Evolutionary conservation across 768 basidiomycete genomes (phyloP).

Genomic region (Lentinula raphanica): DNA sequence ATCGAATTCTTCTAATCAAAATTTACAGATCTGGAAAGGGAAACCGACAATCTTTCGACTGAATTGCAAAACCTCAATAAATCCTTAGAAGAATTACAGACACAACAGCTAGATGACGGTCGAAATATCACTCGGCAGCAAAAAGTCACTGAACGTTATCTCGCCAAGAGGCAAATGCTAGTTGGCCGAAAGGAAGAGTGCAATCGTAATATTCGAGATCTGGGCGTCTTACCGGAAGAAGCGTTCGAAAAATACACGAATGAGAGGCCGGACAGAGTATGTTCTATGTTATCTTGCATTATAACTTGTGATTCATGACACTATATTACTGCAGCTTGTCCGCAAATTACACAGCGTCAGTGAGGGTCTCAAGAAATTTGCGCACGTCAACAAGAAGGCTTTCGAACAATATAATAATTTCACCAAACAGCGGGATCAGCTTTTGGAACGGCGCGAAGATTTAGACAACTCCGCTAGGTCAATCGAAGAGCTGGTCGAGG

Average conservation of each 20-base stretch:
- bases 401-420: slow-evolving; percentile 98
- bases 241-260: slow-evolving; percentile 93
- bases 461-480: slow-evolving; percentile 84
- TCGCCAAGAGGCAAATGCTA: slow-evolving; percentile 88
- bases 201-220: slow-evolving; percentile 90
- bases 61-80: slow-evolving; percentile 64
- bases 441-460: slow-evolving; percentile 82
- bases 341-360: slow-evolving; percentile 91
- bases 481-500: slow-evolving; percentile 89
- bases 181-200: slow-evolving; percentile 85
- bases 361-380: slow-evolving; percentile 91
- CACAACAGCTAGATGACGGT: slow-evolving; percentile 81
- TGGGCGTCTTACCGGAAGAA: slow-evolving; percentile 95
- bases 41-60: slow-evolving; percentile 53
- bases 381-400: slow-evolving; percentile 98
- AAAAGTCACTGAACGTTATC: slow-evolving; percentile 92
- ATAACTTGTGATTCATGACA: background rate
- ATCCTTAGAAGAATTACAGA: slow-evolving; percentile 69
- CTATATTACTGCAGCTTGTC: slow-evolving; percentile 57
- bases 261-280: slow-evolving; percentile 81
- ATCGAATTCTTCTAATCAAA: too few species aligned
- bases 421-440: slow-evolving; percentile 93
- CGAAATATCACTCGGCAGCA: slow-evolving; percentile 86
- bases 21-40: slow-evolving; percentile 61
- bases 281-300: background rate